A percentile compares a stretch with the other conserved stretches of the same genome.
Evolutionary conservation across 805 yeast species (phyloP).

Genomic region (Saturnispora sanitii): DNA sequence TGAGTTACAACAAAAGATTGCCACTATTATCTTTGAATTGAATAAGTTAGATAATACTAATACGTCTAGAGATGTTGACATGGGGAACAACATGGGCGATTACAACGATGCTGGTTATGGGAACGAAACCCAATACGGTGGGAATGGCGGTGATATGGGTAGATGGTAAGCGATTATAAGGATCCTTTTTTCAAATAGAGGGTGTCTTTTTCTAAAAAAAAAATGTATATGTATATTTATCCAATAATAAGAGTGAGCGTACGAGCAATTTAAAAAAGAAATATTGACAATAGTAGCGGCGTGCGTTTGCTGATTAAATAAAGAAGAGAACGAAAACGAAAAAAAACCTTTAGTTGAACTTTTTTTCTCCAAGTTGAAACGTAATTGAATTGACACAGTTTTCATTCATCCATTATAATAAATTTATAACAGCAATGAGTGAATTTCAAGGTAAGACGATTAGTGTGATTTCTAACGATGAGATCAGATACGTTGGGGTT

Average conservation of each 20-base stretch:
- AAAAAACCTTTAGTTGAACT: no score
- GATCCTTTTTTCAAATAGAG: neutral
- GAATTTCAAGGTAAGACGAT: conserved; percentile 88
- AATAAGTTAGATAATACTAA: conserved; percentile 31
- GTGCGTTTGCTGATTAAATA: no score
- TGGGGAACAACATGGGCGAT: neutral
- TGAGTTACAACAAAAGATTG: conserved; percentile 82
- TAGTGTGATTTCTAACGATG: conserved; percentile 67
- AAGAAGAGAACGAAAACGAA: no score
- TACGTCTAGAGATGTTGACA: no score
- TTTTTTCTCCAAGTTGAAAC: no score
- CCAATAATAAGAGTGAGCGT: no score
- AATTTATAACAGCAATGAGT: conserved; percentile 46
- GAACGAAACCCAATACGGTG: conserved; percentile 12
- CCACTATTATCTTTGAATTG: conserved; percentile 70
- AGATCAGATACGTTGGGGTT: conserved; percentile 82
- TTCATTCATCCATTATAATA: neutral
- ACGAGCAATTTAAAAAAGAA: no score
- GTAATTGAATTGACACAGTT: neutral
- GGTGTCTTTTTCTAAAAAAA: neutral
- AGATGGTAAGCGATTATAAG: conserved; percentile 21
- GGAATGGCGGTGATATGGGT: conserved; percentile 19
- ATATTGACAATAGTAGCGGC: no score
- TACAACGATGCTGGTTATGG: neutral
- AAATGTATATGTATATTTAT: no score